Base-by-base conservation (phyloP, 805 yeast genomes). In the Saccharomycopsis sp. region DNA sequence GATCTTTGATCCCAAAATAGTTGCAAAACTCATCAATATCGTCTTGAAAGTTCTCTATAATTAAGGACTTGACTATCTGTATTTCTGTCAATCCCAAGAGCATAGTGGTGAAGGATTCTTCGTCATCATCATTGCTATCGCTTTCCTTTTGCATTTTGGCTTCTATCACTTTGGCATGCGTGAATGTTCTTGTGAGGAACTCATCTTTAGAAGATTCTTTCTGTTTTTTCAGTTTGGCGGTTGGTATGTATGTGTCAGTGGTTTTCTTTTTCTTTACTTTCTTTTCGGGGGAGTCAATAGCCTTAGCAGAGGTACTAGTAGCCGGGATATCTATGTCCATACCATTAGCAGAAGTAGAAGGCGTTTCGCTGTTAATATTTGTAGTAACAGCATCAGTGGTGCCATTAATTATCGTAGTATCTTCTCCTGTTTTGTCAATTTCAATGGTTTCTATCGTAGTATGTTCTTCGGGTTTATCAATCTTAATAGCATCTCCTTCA, bases 21-120 rank as follows among this genome's bases (percentile, higher is more conserved):
- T 47, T 22, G 24, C 20, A 34, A 50, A 56, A 35, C 15, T 53
- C 41, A 5, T 24, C 42, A 1, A 38, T 12, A 9, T 34, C 42
- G 17, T 44, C 55, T 19, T 56, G 23, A 35, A 47, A 56, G 17
- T 35, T 12, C 12, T 59, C 54, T 3, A 14, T 24, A 12, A 59
- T 52, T 14, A 25, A 41, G 9, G 22, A 9, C 23, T 25, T 55
- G 23, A 59, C 17, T n/a, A 59, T 34, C 47, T 50, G 58, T 3
- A 51, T 3, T 44, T 56, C 58, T 2, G 62, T 49, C 7, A 29
- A 22, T 5, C 62, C 60, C n/a, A 59, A 15, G 22, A 56, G 38
- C 35, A 59, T 51, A 3, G 24, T 35, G 38, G 38, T 12, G 12
- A 29, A 29, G 12, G 38, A n/a, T 14, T 22, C 29, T 14, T 17